Base-by-base conservation (phyloP, 768 basidiomycete genomes). In the Gymnopilus junonius region DNA sequence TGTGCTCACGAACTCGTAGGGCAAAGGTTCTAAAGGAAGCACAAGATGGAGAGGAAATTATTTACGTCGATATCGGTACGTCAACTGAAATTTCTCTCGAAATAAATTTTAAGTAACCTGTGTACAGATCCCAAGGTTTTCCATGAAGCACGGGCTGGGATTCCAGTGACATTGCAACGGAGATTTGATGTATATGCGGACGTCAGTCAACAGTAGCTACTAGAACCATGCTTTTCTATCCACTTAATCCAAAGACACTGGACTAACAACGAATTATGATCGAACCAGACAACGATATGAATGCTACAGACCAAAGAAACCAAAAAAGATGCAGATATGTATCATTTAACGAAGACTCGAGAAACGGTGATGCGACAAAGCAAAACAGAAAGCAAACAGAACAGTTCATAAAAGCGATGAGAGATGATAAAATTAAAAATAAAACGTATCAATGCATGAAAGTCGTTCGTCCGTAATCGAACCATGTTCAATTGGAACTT, bases 101-200 rank as follows among this genome's bases (percentile, higher is more conserved):
- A 12, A 32, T 17, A 20, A 10, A 10, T 17, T 15, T 12, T n/a
- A 37, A 39, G 20, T 8, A 29, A n/a, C 21, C n/a, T 10, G 15
- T 20, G 10, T 45, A 45, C 67, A 81, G 76, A 79, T 25, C 87
- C 94, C 8, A 76, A 86, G 65, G 73, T 79, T 48, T 78, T 95
- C 64, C 70, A 82, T 42, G 85, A 87, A 1, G 88, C 93, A 7
- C 84, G 96, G 43, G 81, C 84, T 53, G 92, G 91, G 2, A 94
- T 99, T 53, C 97, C 97, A 6, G 94, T 99, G n/a, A 95, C 93
- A 0, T 84, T 77, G 34, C 97, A 99, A 75, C 80, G 95, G 58
- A 85, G 96, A 55, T 97, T 97, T 71, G 96, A 97, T 76, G 93
- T 97, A 43, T 99, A 98, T 72, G 78, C 83, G 4, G 90, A 96